A percentile compares a stretch with the other conserved stretches of the same genome.
phyloP scores from a whole-genome alignment of 2,329 filamentous ascomycete species.

The Daldinia sp. region DNA sequence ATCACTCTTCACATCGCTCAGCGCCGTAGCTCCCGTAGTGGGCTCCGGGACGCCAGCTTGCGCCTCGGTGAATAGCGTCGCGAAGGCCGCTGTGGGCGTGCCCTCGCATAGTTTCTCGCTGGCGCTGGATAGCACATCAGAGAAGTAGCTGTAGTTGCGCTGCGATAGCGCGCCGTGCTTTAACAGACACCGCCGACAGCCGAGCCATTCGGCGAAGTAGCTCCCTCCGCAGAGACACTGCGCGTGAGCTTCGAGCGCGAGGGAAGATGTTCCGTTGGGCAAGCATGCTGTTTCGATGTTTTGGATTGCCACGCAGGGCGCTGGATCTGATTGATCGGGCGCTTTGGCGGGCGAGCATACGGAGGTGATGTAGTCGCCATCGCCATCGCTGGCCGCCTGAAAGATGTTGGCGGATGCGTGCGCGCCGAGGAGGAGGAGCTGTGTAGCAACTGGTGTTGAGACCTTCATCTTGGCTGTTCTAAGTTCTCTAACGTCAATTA shows the following conservation, averaged over 20 bases:
- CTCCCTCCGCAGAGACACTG: slow-evolving; percentile 54
- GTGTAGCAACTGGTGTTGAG: not conserved
- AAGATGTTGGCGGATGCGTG: not conserved
- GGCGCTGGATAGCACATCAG: slow-evolving; percentile 48
- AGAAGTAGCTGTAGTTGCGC: slow-evolving; percentile 48
- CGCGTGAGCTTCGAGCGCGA: slow-evolving; percentile 44
- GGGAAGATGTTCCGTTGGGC: slow-evolving; percentile 44
- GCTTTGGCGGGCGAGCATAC: not conserved
- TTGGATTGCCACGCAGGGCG: slow-evolving; percentile 45
- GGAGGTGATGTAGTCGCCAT: slow-evolving; percentile 7
- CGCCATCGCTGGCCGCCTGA: not conserved
- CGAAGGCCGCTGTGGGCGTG: slow-evolving; percentile 50
- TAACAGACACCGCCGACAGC: slow-evolving; percentile 53
- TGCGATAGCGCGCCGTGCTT: slow-evolving; percentile 52
- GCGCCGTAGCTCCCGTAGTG: slow-evolving; percentile 46
- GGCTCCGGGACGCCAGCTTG: slow-evolving; percentile 41
- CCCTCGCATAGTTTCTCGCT: slow-evolving; percentile 48
- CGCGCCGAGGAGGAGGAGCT: slow-evolving; percentile 8
- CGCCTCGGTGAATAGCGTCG: slow-evolving; percentile 47
- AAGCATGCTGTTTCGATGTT: slow-evolving; percentile 45
- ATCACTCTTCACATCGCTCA: slow-evolving; percentile 47
- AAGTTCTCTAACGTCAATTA: not conserved
- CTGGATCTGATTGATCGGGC: slow-evolving; percentile 1
- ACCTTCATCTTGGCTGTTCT: slow-evolving; percentile 13
- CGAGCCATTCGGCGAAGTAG: slow-evolving; percentile 54